A percentile compares a stretch with the other conserved stretches of the same genome.
Evolutionary conservation across 495 filamentous ascomycete genomes (phyloP).

Genomic region (Bryoglossum gracile): DNA sequence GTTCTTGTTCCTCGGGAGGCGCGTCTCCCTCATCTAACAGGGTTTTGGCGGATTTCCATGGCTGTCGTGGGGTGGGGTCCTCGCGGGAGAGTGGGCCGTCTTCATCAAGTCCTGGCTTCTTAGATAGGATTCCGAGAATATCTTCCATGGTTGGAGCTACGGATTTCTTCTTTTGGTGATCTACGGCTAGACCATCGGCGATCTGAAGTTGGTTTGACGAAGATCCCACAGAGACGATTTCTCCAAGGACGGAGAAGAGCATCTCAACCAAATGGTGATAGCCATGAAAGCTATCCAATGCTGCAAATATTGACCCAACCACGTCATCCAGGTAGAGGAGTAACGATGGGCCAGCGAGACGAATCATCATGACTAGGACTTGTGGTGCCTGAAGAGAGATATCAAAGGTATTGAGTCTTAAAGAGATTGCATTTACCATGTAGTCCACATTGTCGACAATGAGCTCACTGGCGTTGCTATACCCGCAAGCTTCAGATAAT

Average conservation of each 20-base stretch:
- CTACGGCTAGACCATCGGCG: constrained; percentile 22
- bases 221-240: constrained; percentile 74
- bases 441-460: constrained; percentile 94
- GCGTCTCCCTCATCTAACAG: constrained; percentile 25
- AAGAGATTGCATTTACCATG: constrained; percentile 82
- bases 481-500: constrained; percentile 68
- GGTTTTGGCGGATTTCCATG: constrained; percentile 23
- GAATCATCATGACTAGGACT: constrained; percentile 92
- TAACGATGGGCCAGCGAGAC: constrained; percentile 70
- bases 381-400: constrained; percentile 85
- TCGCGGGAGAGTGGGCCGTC: constrained; percentile 30
- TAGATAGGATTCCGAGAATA: constrained; percentile 26
- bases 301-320: constrained; percentile 80
- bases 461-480: constrained; percentile 64
- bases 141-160: constrained; percentile 22
- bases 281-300: constrained; percentile 87
- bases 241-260: constrained; percentile 73
- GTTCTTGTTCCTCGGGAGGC: constrained; percentile 32
- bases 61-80: constrained; percentile 28
- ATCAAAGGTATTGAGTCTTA: constrained; percentile 86
- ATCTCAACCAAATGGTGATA: constrained; percentile 80
- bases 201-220: constrained; percentile 53
- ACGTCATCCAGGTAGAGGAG: constrained; percentile 90
- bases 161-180: constrained; percentile 30
- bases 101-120: constrained; percentile 30